These are phyloP conservation scores for Metarhizium rileyi DNA, from an alignment of 2,329 filamentous ascomycete genomes.

Conservation along the genomic window DNA sequence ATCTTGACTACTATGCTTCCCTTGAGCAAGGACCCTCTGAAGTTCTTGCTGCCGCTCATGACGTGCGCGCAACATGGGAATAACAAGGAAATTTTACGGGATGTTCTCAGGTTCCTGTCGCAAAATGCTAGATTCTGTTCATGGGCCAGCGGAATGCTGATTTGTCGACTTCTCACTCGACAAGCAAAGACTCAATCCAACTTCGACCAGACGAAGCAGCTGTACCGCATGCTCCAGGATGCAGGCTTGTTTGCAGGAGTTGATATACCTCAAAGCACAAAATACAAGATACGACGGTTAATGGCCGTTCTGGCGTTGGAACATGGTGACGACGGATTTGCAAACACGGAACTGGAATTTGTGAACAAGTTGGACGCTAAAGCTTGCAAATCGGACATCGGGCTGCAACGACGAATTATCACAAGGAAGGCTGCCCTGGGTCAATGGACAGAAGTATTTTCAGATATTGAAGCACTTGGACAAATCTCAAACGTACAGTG, in stretches of 20 bases:
- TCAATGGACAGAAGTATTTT: conserved; percentile 16
- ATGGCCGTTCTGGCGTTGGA: conserved; percentile 18
- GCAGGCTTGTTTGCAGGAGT: conserved; percentile 17
- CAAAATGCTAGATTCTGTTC: conserved; percentile 2
- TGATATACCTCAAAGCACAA: conserved; percentile 9
- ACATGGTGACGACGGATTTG: conserved; percentile 18
- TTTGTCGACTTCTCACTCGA: conserved; percentile 9
- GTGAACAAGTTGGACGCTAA: conserved; percentile 14
- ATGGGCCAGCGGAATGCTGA: conserved; percentile 10
- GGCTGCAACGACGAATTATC: conserved; percentile 18
- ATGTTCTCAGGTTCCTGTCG: conserved; percentile 9
- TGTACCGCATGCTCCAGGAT: conserved; percentile 19
- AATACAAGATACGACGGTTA: conserved; percentile 20
- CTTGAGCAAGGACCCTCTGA: conserved; percentile 14
- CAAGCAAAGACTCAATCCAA: background rate
- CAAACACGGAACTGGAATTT: conserved; percentile 14
- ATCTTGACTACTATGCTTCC: conserved; percentile 15
- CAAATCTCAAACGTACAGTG: conserved; percentile 9
- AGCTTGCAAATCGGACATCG: conserved; percentile 14
- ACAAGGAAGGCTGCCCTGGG: conserved; percentile 18
- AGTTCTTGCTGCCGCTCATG: conserved; percentile 7
- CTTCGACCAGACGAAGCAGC: conserved; percentile 13
- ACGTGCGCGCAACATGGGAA: conserved; percentile 5
- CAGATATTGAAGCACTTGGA: conserved; percentile 14
- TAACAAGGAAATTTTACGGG: conserved; percentile 5